Evolutionary conservation across 2,329 filamentous ascomycete genomes (phyloP).

Genomic region (Thielaviopsis cerberus): DNA sequence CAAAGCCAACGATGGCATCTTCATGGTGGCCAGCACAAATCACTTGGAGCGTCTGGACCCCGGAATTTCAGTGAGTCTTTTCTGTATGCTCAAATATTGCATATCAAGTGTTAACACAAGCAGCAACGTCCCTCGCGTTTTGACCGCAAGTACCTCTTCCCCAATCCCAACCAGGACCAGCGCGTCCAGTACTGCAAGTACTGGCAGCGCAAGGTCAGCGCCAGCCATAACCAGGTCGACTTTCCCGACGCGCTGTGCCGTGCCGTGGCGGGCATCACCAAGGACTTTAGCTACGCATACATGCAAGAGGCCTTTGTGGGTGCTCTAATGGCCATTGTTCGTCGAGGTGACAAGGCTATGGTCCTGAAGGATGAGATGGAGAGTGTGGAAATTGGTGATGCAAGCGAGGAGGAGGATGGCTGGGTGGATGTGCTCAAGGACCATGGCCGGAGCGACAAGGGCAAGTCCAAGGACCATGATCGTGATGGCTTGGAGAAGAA

Average conservation of each 20-base stretch:
- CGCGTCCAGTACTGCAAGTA: constrained; percentile 41
- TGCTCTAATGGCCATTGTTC: constrained; percentile 39
- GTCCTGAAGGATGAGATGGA: constrained; percentile 1
- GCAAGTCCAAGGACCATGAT: background rate
- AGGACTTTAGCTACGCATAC: constrained; percentile 51
- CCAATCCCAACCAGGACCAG: constrained; percentile 35
- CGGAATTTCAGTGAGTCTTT: constrained; percentile 32
- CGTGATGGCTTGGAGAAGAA: constrained; percentile 27
- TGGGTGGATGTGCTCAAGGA: constrained; percentile 20
- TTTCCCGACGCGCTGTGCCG: constrained; percentile 40
- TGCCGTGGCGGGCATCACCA: constrained; percentile 42
- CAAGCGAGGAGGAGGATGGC: constrained; percentile 19
- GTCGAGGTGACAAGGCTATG: constrained; percentile 14
- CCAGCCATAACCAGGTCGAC: constrained; percentile 31
- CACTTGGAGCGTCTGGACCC: constrained; percentile 48
- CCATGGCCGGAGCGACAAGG: constrained; percentile 16
- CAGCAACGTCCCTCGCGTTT: constrained; percentile 47
- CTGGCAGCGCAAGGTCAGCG: constrained; percentile 38
- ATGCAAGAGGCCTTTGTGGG: constrained; percentile 53
- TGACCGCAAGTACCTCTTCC: constrained; percentile 48
- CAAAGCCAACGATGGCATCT: constrained; percentile 49
- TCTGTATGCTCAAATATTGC: background rate
- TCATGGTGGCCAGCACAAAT: constrained; percentile 50
- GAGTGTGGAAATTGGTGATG: background rate
- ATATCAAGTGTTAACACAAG: background rate